These are phyloP conservation scores for Paramecium biaurelia DNA, from an alignment of 73 alveolate genomes.

Conservation along the genomic window DNA sequence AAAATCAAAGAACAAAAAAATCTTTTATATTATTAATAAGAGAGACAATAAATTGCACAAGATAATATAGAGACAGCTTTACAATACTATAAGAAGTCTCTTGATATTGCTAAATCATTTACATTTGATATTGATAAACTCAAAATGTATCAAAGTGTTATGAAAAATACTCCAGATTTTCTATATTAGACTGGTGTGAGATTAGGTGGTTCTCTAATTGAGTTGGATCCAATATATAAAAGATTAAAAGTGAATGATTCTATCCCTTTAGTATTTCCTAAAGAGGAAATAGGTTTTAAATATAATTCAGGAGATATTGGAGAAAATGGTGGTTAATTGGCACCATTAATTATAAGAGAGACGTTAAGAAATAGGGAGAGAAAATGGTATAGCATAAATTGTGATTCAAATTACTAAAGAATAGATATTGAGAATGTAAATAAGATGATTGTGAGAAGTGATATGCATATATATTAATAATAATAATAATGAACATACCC, in stretches of 20 bases:
- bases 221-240: neutral
- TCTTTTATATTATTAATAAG: neutral
- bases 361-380: neutral
- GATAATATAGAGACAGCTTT: neutral
- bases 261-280: neutral
- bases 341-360: neutral
- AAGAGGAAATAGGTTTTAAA: neutral
- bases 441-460: neutral
- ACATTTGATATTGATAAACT: neutral
- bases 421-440: neutral
- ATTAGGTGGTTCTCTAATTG: neutral
- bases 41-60: neutral
- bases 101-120: constrained; percentile 1
- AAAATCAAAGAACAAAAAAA: neutral
- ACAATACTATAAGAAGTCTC: neutral
- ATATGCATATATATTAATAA: constrained; percentile 13
- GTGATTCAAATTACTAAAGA: neutral
- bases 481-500: neutral
- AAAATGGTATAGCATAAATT: neutral
- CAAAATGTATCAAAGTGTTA: neutral
- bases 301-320: neutral
- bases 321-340: neutral
- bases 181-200: neutral
- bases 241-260: neutral
- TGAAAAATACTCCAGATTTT: neutral